Evolutionary conservation across 371 early-diverging fungal species (phyloP).

Genomic region (Parasitella parasitica): DNA sequence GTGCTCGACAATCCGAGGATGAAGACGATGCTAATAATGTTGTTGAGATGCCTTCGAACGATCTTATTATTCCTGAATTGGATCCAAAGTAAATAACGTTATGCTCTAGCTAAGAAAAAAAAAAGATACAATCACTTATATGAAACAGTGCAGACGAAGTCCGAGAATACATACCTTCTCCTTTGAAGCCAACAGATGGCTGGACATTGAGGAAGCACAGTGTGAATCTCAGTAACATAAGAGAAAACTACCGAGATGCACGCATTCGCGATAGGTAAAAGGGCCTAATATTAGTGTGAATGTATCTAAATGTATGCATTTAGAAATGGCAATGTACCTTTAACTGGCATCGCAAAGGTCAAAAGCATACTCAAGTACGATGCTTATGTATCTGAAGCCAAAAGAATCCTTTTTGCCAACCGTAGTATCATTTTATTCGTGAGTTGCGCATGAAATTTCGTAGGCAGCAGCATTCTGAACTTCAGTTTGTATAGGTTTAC

Average conservation of each 20-base stretch:
- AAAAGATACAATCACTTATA: neutral
- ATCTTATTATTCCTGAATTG: conserved; percentile 45
- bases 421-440: conserved; percentile 32
- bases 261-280: conserved; percentile 32
- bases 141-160: conserved; percentile 34
- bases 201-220: conserved; percentile 9
- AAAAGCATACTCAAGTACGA: conserved; percentile 9
- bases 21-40: conserved; percentile 22
- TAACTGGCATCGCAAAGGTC: neutral
- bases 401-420: conserved; percentile 22
- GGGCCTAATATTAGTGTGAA: neutral
- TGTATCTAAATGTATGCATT: neutral
- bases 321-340: conserved; percentile 11
- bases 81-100: conserved; percentile 47
- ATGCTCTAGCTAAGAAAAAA: too few species aligned
- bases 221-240: conserved; percentile 31
- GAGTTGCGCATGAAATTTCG: too few species aligned
- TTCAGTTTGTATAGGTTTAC: conserved; percentile 41
- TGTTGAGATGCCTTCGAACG: conserved; percentile 21
- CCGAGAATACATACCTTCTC: conserved; percentile 13
- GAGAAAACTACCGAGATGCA: conserved; percentile 38
- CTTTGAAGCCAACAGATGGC: neutral
- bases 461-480: too few species aligned
- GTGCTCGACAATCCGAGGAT: conserved; percentile 24
- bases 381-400: conserved; percentile 11